Conservation (phyloP, 768 basidiomycete genomes). For the Serendipita vermifera region DNA sequence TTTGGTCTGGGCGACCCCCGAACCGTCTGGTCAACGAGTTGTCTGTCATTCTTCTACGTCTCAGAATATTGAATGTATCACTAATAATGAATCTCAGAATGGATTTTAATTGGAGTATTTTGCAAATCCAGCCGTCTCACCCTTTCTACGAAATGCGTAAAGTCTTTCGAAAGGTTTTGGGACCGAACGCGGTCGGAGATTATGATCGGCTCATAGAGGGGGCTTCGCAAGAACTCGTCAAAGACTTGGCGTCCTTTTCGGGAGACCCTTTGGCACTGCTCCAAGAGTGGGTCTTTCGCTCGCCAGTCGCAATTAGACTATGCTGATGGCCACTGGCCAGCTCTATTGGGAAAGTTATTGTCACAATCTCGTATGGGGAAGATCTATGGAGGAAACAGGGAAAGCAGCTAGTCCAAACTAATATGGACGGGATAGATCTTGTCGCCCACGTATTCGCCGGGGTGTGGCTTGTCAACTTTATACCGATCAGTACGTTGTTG, state of each 20-base stretch:
- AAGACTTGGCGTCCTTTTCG: neutral
- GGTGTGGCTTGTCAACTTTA: neutral
- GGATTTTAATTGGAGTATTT: conserved; percentile 14
- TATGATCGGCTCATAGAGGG: neutral
- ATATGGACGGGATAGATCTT: neutral
- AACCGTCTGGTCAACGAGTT: too few relatives aligned
- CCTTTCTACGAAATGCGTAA: neutral
- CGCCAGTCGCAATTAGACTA: too few relatives aligned
- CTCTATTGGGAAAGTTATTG: neutral
- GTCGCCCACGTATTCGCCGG: neutral
- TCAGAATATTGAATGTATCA: too few relatives aligned
- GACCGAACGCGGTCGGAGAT: neutral
- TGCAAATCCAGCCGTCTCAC: conserved; percentile 5
- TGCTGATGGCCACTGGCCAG: too few relatives aligned
- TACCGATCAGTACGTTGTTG: neutral
- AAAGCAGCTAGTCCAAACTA: neutral
- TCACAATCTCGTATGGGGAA: neutral
- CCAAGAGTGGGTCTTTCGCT: neutral
- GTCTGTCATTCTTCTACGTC: too few relatives aligned
- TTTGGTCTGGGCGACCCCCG: too few relatives aligned
- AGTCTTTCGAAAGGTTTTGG: neutral
- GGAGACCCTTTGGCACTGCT: neutral
- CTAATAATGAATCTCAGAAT: too few relatives aligned
- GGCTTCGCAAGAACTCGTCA: neutral
- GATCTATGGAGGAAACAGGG: conserved; percentile 7